Evolutionary conservation across 352 stramenopile genomes (phyloP), one percentile per base, ranked within the genome.

Genomic region (Pythium dissotocum): DNA sequence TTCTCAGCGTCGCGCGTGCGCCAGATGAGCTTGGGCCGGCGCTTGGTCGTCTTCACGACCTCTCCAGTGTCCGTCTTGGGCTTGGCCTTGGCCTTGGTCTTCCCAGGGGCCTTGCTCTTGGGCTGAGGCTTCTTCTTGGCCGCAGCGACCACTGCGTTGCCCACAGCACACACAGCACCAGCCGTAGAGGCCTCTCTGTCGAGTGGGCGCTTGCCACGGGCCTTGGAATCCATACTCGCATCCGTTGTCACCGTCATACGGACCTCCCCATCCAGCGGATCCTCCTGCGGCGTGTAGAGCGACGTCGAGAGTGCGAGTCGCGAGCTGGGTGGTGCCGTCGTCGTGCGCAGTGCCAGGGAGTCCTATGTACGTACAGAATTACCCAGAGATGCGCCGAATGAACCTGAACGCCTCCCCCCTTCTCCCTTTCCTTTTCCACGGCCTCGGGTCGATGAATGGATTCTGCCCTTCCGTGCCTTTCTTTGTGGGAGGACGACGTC

Each of bases 1-100:
- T 78, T 80, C 57, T 87, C 72, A 26, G 69, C 75, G 69, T 89
- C 80, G 9, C 80, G 75, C 21, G 78, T 78, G 21, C 78, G 69
- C 80, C 80, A 88, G 49, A 85, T 82, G 46, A 87, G 77, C 61
- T 86, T 86, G 40, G 62, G 71, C 2, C 63, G 54, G 0, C 63
- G 55, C 36, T 30, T 38, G 9, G 61, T 35, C 21, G 51, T 10
- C 26, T 21, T 14, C 21, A 24, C 49, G 16, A 30, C 14, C 30
- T 49, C 8, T 35, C 38, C n/a, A 8, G 54, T 52, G 16, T 60
- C 48, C 16, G n/a, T 55, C 14, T 59, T 59, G 13, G 60, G 56
- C 30, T 42, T 36, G 42, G 53, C 30, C 21, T 51, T 26, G n/a
- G 14, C 2, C 26, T 30, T 33, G 28, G 44, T 16, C 42, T 26